Evolutionary conservation across 179 eudicot species (phyloP).

Genomic region (Silene noctiflora): DNA sequence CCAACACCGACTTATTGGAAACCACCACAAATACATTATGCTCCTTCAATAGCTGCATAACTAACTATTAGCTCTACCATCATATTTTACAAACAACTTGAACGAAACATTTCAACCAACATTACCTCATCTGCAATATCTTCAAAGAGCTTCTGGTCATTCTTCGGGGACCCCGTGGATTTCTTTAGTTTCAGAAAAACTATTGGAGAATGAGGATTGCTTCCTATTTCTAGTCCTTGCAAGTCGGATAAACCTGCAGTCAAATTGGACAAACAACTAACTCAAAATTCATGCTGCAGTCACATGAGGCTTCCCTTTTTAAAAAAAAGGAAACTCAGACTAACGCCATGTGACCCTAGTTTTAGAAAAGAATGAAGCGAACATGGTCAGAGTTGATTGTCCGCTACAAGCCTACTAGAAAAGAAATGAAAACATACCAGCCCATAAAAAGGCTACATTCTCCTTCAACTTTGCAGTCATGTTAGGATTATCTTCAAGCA

Average conservation of each 20-base stretch:
- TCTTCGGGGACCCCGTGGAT: slow-evolving; percentile 57
- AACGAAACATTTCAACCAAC: neutral
- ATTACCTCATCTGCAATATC: slow-evolving; percentile 62
- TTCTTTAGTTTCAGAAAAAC: slow-evolving; percentile 58
- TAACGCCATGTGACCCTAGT: no score
- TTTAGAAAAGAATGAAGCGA: neutral
- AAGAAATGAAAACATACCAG: slow-evolving; percentile 48
- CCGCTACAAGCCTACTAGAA: neutral
- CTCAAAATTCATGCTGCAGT: no score
- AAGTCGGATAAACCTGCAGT: slow-evolving; percentile 59
- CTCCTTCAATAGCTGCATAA: slow-evolving; percentile 42
- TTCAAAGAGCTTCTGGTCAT: slow-evolving; percentile 67
- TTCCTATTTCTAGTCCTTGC: slow-evolving; percentile 64
- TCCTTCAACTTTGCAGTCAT: slow-evolving; percentile 56
- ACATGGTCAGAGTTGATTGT: neutral
- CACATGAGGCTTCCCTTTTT: no score
- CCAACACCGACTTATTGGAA: slow-evolving; percentile 17
- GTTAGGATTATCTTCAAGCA: slow-evolving; percentile 70
- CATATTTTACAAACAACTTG: neutral
- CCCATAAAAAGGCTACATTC: slow-evolving; percentile 51
- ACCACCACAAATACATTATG: slow-evolving; percentile 14
- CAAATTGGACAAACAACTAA: slow-evolving; percentile 16
- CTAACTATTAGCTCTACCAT: slow-evolving; percentile 1
- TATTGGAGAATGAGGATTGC: slow-evolving; percentile 74
- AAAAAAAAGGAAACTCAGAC: no score